Base-by-base conservation (phyloP, 352 stramenopile genomes). In the Phytophthora cryptogea region DNA sequence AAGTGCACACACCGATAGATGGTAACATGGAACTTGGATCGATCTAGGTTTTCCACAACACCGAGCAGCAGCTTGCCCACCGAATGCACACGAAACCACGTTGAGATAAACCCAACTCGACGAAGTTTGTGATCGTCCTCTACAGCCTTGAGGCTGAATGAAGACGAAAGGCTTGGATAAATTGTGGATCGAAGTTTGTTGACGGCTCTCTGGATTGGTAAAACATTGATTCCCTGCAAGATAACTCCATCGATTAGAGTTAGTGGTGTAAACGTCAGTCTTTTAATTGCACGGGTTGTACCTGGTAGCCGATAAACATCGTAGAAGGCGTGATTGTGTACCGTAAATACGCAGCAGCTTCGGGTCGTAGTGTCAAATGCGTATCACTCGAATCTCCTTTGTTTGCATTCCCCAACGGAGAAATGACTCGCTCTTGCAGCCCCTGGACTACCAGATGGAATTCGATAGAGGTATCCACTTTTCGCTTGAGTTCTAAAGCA, bases 271-370 rank as follows among this genome's bases (percentile, higher is more conserved):
- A 45, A 48, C 23, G 32, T 4, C 11, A 26, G 28, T 8, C 23
- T 7, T 9, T 32, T 32, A 39, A 5, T 50, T 37, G 3, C 31
- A 28, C 10, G 5, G 31, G 10, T 48, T 37, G 17, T 60, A 81
- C 80, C 70, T 88, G 80, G 45, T 88, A 89, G 13, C 80, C 80
- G 20, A 86, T 72, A 47, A 89, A 76, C 80, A 89, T 89, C 0
- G 80, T 85, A 13, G 77, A 49, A 8, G 77, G 80, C 1, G 80
- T 89, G 55, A 89, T 88, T 4, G 77, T 88, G 54, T 83, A 88
- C 23, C 57, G 59, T 16, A 88, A 49, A 45, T 85, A 74, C 13
- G 54, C 68, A 6, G 73, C 66, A 10, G 59, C 35, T 53, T 86
- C 69, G 7, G 73, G 73, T 9, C 68, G 70, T 46, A 68, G 2